These are phyloP conservation scores for Zangia roseola DNA, from an alignment of 768 basidiomycete genomes.

Conservation along the genomic window DNA sequence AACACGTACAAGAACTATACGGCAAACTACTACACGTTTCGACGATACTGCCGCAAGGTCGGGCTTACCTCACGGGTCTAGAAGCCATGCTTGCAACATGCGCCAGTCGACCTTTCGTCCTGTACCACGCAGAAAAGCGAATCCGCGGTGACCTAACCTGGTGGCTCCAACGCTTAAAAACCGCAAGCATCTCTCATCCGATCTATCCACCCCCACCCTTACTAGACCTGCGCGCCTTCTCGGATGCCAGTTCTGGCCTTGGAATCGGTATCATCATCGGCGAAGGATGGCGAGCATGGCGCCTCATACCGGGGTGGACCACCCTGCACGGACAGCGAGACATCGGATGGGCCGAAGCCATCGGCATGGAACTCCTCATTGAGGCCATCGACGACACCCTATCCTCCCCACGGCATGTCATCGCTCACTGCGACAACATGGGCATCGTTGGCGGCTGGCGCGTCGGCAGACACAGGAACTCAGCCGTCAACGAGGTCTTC, in stretches of 20 bases:
- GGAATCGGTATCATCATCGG: conserved; percentile 38
- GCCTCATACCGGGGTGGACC: conserved; percentile 33
- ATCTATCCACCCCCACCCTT: background rate
- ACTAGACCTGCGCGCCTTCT: conserved; percentile 23
- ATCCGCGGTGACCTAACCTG: conserved; percentile 31
- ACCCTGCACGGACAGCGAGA: conserved; percentile 22
- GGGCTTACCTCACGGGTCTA: conserved; percentile 8
- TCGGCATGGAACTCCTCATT: background rate
- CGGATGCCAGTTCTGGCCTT: conserved; percentile 38
- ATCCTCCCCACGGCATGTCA: background rate
- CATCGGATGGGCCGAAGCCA: conserved; percentile 41
- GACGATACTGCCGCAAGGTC: conserved; percentile 28
- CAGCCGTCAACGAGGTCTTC: conserved; percentile 12
- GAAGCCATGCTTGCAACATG: conserved; percentile 36
- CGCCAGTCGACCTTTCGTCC: conserved; percentile 30
- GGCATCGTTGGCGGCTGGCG: conserved; percentile 11
- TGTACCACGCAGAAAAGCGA: conserved; percentile 2
- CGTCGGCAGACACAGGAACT: conserved; percentile 7
- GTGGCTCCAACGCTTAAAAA: conserved; percentile 24
- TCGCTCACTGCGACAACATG: conserved; percentile 11
- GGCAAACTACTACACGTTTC: conserved; percentile 24
- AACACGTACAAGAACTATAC: background rate
- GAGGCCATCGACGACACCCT: background rate
- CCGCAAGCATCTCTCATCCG: background rate
- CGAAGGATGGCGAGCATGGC: conserved; percentile 33